Percentiles rank a stretch among this genome's conserved stretches.
These are phyloP conservation scores for Zychaea mexicana DNA, from an alignment of 371 early-diverging fungal species.

Conservation along the genomic window DNA sequence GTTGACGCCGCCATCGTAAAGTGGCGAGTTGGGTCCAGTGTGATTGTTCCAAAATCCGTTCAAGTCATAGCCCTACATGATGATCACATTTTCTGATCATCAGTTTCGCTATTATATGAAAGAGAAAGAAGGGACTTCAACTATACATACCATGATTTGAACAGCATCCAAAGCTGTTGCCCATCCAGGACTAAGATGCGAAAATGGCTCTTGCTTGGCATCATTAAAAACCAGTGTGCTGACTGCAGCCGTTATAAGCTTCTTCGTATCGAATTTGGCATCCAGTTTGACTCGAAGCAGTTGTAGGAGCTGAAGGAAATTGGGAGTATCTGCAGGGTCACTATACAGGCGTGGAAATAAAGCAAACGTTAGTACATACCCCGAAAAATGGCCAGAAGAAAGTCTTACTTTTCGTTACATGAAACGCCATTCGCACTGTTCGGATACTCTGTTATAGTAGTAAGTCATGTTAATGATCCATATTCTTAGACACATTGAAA, in stretches of 20 bases:
- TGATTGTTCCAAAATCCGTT: slow-evolving; percentile 24
- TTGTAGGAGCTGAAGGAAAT: slow-evolving; percentile 33
- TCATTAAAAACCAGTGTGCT: slow-evolving; percentile 20
- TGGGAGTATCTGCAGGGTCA: slow-evolving; percentile 53
- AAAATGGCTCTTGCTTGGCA: slow-evolving; percentile 12
- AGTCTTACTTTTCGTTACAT: slow-evolving; percentile 36
- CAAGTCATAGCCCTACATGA: slow-evolving; percentile 38
- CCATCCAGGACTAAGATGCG: slow-evolving; percentile 10
- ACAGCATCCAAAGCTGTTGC: slow-evolving; percentile 15
- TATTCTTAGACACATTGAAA: not conserved
- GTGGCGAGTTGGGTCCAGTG: slow-evolving; percentile 63
- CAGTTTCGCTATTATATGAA: not conserved
- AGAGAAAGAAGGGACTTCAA: not conserved
- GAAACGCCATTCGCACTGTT: slow-evolving; percentile 33
- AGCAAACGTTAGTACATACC: no score
- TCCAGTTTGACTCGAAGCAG: slow-evolving; percentile 17
- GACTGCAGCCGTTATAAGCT: slow-evolving; percentile 22
- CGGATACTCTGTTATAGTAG: slow-evolving; percentile 34
- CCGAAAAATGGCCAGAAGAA: not conserved
- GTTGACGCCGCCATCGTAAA: slow-evolving; percentile 26
- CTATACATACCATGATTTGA: slow-evolving; percentile 22
- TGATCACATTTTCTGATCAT: not conserved
- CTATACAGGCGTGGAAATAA: no score
- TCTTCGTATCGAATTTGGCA: slow-evolving; percentile 22
- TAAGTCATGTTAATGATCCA: not conserved